phyloP scores from a whole-genome alignment of 2,329 filamentous ascomycete species.

The Rhinocladiella similis region DNA sequence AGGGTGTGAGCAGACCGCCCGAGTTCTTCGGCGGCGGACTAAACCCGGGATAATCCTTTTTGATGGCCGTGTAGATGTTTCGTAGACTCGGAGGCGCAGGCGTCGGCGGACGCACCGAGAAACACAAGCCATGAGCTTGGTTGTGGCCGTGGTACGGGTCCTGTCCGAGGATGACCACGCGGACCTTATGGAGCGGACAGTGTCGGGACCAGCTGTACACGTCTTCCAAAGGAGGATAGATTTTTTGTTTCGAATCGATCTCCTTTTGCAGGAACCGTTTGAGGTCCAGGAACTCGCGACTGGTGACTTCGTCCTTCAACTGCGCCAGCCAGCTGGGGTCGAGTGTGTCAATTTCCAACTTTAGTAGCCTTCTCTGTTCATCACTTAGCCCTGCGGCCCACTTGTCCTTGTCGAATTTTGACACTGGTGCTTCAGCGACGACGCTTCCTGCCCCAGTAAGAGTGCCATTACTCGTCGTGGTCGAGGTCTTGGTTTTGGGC shows the following conservation, averaged over 20 bases:
- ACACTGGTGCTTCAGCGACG: slow-evolving; percentile 27
- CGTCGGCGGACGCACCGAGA: slow-evolving; percentile 89
- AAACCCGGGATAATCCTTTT: slow-evolving; percentile 85
- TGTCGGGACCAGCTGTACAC: slow-evolving; percentile 97
- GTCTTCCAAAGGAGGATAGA: slow-evolving; percentile 85
- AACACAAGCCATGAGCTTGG: slow-evolving; percentile 94
- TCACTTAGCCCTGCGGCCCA: slow-evolving; percentile 78
- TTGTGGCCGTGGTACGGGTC: slow-evolving; percentile 96
- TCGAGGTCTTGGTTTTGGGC: slow-evolving; percentile 53
- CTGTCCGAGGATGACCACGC: slow-evolving; percentile 90
- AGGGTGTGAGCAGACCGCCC: slow-evolving; percentile 81
- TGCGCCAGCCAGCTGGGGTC: slow-evolving; percentile 88
- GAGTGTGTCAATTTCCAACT: slow-evolving; percentile 88
- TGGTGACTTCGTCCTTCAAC: slow-evolving; percentile 81
- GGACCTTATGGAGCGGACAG: slow-evolving; percentile 84
- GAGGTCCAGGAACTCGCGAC: slow-evolving; percentile 77
- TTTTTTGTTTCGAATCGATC: slow-evolving; percentile 68
- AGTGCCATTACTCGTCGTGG: slow-evolving; percentile 32
- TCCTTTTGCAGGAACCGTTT: slow-evolving; percentile 86
- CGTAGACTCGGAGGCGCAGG: slow-evolving; percentile 83
- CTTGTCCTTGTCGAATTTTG: slow-evolving; percentile 80
- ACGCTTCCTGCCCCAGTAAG: slow-evolving; percentile 28
- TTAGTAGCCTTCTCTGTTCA: slow-evolving; percentile 79
- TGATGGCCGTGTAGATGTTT: slow-evolving; percentile 90
- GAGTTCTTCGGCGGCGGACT: slow-evolving; percentile 67